Evolutionary conservation across 495 filamentous ascomycete genomes (phyloP), one percentile per base, ranked within the genome.

Genomic region (Penicillium parvum): DNA sequence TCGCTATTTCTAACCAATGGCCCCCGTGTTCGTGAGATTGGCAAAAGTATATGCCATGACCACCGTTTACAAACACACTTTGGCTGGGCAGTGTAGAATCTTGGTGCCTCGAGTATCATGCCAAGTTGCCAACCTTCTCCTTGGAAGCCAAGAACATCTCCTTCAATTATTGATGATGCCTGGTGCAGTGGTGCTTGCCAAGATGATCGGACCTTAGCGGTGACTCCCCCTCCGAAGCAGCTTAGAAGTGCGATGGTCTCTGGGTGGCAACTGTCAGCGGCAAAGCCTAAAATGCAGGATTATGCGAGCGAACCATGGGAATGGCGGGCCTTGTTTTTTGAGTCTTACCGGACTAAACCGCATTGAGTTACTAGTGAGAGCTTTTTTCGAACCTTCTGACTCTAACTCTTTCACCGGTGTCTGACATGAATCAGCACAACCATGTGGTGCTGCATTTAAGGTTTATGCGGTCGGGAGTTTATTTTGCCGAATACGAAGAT

Each of bases 241-340:
- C n/a, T n/a, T n/a, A n/a, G n/a, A n/a, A n/a, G n/a, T n/a, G n/a
- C n/a, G n/a, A n/a, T n/a, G n/a, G 28, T 30, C 28, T 15, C 16
- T 8, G 27, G 27, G 43, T 47, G 55, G 42, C 52, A 58, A 55
- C 50, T 57, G 53, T 59, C 56, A 59, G 40, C 45, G 39, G 52
- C 43, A 53, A 53, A 49, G 34, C 56, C 57, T 44, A 59, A 50
- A 48, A 29, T 29, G 32, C 49, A 42, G 38, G 27, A 30, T 41
- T 47, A 15, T 9, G 20, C 34, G 32, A 32, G 3, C 8, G 38
- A 50, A 44, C 53, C 50, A 49, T 57, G 53, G 56, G 34, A 43
- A 33, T 16, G 10, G 27, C 27, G 19, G 20, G 27, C 28, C 36
- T 34, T 14, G 34, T 29, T n/a, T n/a, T n/a, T n/a, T n/a, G n/a